phyloP scores from a whole-genome alignment of 164 flowering plant species.

The Pachysandra terminalis region DNA sequence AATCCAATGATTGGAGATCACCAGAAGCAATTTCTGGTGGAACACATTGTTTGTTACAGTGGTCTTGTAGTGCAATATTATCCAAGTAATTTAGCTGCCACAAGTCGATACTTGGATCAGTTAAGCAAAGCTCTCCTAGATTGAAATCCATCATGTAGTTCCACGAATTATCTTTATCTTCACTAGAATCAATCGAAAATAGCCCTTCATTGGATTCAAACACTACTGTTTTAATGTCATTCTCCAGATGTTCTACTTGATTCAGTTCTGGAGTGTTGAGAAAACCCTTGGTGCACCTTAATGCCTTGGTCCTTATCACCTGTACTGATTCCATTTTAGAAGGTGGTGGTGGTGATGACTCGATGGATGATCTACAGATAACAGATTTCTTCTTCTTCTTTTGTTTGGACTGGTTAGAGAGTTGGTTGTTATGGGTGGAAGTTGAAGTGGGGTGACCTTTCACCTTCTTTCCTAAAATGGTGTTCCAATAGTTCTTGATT shows the following conservation, averaged over 20 bases:
- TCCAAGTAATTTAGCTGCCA: neutral
- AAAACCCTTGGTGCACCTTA: slow-evolving; percentile 25
- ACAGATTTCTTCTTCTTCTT: neutral
- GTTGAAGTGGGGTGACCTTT: slow-evolving; percentile 8
- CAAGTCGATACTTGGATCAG: slow-evolving; percentile 22
- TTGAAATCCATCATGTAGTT: slow-evolving; percentile 19
- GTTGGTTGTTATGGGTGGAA: neutral
- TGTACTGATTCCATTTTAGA: neutral
- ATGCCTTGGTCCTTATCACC: slow-evolving; percentile 28
- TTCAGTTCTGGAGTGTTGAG: slow-evolving; percentile 5
- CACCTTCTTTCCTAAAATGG: slow-evolving; percentile 29
- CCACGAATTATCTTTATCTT: neutral
- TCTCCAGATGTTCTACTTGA: neutral
- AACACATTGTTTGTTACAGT: neutral
- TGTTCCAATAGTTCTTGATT: slow-evolving; percentile 48
- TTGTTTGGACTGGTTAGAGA: neutral
- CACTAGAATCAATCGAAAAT: neutral
- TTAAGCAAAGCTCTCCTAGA: slow-evolving; percentile 11
- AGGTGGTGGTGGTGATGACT: neutral
- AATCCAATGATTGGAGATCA: slow-evolving; percentile 18
- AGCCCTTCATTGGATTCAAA: neutral
- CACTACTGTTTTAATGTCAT: neutral
- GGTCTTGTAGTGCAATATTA: neutral
- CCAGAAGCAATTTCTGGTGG: neutral
- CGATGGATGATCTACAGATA: neutral